phyloP scores from a whole-genome alignment of 352 stramenopile species.

The Phytophthora sansomeana region DNA sequence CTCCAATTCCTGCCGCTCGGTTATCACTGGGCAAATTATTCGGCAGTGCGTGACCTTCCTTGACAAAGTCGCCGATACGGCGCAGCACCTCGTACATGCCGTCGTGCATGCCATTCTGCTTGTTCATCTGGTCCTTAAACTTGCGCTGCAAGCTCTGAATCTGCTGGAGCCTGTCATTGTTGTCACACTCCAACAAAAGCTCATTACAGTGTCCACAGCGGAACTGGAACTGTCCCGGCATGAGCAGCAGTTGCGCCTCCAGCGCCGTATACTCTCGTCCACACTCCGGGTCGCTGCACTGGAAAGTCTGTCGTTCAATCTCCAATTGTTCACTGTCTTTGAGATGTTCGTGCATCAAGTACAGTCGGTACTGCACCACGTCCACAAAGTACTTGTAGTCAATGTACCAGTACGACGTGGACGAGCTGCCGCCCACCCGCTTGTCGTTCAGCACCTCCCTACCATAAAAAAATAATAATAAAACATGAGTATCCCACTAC shows the following conservation, averaged over 20 bases:
- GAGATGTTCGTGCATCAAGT: conserved; percentile 88
- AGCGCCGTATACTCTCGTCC: conserved; percentile 89
- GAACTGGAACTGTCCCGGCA: conserved; percentile 87
- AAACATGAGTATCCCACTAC: neutral
- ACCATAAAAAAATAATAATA: conserved; percentile 6
- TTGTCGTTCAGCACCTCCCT: conserved; percentile 92
- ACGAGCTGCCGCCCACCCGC: conserved; percentile 80
- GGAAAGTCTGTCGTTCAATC: conserved; percentile 89
- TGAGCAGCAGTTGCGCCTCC: conserved; percentile 83
- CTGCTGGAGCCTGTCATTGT: conserved; percentile 81
- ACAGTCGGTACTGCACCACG: conserved; percentile 89
- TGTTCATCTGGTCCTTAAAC: conserved; percentile 92
- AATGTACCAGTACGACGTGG: conserved; percentile 93
- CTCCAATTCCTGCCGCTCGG: conserved; percentile 76
- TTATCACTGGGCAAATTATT: conserved; percentile 90
- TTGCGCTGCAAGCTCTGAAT: conserved; percentile 86
- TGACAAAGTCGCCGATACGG: conserved; percentile 83
- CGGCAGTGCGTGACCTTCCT: conserved; percentile 75
- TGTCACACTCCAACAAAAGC: conserved; percentile 87
- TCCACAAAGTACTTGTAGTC: conserved; percentile 94
- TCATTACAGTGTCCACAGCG: conserved; percentile 89
- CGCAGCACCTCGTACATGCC: conserved; percentile 87
- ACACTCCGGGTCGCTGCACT: conserved; percentile 87
- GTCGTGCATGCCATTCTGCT: conserved; percentile 83
- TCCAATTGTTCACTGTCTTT: conserved; percentile 89